Percentiles rank a stretch among this genome's conserved stretches.
Conservation (phyloP, 345 rosid species). For the Psidium guajava region DNA sequence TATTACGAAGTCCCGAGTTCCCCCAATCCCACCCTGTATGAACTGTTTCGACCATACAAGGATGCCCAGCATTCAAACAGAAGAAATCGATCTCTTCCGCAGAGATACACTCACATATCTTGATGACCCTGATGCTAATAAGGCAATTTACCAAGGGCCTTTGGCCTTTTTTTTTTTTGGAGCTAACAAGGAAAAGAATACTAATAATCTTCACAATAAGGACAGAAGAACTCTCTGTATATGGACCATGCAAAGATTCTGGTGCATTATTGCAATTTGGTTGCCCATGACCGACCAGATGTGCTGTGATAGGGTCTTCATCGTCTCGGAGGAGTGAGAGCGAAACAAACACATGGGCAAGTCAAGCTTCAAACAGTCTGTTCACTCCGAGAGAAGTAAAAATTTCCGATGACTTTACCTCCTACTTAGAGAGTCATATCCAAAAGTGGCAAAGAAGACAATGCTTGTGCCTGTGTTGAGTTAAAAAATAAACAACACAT, state of each 20-base stretch:
- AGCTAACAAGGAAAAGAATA: neutral
- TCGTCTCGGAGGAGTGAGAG: neutral
- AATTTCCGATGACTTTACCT: neutral
- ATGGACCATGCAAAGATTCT: conserved; percentile 11
- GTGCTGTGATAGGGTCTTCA: conserved; percentile 4
- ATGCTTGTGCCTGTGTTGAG: neutral
- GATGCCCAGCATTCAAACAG: neutral
- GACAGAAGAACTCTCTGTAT: neutral
- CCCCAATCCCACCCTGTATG: neutral
- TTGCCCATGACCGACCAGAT: conserved; percentile 12
- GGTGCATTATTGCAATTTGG: conserved; percentile 11
- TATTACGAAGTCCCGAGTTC: neutral
- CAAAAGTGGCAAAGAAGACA: neutral
- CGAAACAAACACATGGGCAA: neutral
- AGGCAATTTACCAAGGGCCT: neutral
- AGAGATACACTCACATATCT: neutral
- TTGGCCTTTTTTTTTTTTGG: neutral
- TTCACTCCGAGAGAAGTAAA: neutral
- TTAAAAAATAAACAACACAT: neutral
- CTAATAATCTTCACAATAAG: neutral
- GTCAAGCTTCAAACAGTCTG: neutral
- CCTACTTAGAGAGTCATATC: neutral
- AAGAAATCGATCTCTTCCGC: neutral
- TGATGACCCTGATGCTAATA: neutral
- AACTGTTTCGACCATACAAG: neutral